Conservation (phyloP, 768 basidiomycete species). For the Tylopilus rubrobrunneus region DNA sequence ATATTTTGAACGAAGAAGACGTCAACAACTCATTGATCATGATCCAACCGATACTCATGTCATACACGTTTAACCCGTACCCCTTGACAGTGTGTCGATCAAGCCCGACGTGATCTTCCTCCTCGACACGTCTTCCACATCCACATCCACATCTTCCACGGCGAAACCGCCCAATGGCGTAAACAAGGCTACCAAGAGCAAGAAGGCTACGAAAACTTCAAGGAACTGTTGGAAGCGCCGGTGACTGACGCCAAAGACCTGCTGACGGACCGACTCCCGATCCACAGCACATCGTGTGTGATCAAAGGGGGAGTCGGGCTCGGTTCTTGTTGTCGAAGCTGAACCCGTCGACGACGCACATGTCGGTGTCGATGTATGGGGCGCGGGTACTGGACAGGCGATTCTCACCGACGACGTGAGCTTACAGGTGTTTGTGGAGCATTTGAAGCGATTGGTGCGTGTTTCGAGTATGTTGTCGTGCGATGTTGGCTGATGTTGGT, state of each 20-base stretch:
- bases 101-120: slow-evolving; percentile 95
- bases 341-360: slow-evolving; percentile 97
- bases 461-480: not conserved
- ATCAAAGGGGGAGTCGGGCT: slow-evolving; percentile 96
- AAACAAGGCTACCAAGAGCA: slow-evolving; percentile 99
- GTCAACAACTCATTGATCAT: slow-evolving; percentile 99
- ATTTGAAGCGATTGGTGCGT: slow-evolving; percentile 86
- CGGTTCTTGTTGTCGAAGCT: slow-evolving; percentile 96
- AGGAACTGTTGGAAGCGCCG: slow-evolving; percentile 85
- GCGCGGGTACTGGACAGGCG: slow-evolving; percentile 72
- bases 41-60: slow-evolving; percentile 99
- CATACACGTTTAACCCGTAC: slow-evolving; percentile 93
- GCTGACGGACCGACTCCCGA: slow-evolving; percentile 91
- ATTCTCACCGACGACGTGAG: slow-evolving; percentile 99
- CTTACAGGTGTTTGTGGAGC: slow-evolving; percentile 96
- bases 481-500: not conserved
- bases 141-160: slow-evolving; percentile 99
- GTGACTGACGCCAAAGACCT: slow-evolving; percentile 94
- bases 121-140: slow-evolving; percentile 99
- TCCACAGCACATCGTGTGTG: slow-evolving; percentile 98
- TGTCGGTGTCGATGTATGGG: slow-evolving; percentile 90
- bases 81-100: slow-evolving; percentile 96
- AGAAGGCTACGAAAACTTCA: slow-evolving; percentile 98
- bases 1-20: slow-evolving; percentile 93
- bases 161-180: slow-evolving; percentile 96